phyloP scores from a whole-genome alignment of 2,329 filamentous ascomycete species.

The Chrysoporthe puriensis region DNA sequence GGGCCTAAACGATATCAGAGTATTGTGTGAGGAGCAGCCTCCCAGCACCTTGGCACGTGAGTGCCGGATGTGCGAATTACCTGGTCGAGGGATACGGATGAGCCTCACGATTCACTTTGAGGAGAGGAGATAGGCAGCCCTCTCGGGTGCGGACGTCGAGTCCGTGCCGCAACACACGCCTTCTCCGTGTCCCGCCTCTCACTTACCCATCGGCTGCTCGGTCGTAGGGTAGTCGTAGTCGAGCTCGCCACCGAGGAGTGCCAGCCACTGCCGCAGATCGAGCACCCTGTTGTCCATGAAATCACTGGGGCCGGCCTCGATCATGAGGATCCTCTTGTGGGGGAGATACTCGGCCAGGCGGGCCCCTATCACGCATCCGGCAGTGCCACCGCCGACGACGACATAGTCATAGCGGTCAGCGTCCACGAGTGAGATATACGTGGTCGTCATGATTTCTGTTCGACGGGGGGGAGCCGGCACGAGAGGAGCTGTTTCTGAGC shows the following conservation, averaged over 20 bases:
- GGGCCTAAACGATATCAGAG: slow-evolving; percentile 87
- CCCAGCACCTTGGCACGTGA: slow-evolving; percentile 91
- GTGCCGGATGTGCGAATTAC: slow-evolving; percentile 90
- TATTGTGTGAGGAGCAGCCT: slow-evolving; percentile 93
- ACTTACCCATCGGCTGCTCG: slow-evolving; percentile 77
- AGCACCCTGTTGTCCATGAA: slow-evolving; percentile 87
- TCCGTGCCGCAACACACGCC: not conserved
- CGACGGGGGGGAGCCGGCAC: not conserved
- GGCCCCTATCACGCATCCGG: slow-evolving; percentile 82
- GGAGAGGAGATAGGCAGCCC: not conserved
- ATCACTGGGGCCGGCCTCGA: slow-evolving; percentile 89
- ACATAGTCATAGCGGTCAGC: slow-evolving; percentile 79
- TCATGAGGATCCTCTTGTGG: slow-evolving; percentile 77
- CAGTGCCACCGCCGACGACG: slow-evolving; percentile 83
- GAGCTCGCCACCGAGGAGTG: slow-evolving; percentile 80
- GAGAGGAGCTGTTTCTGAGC: not conserved
- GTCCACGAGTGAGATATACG: slow-evolving; percentile 65
- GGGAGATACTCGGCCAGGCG: slow-evolving; percentile 83
- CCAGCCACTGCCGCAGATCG: slow-evolving; percentile 85
- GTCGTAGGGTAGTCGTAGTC: slow-evolving; percentile 91
- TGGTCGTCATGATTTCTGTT: slow-evolving; percentile 64
- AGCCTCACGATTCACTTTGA: slow-evolving; percentile 19
- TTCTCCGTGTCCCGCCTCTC: not conserved
- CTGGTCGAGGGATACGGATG: slow-evolving; percentile 44
- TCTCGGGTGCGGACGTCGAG: not conserved